Conservation (phyloP, 345 rosid species). For the Salix udensis region DNA sequence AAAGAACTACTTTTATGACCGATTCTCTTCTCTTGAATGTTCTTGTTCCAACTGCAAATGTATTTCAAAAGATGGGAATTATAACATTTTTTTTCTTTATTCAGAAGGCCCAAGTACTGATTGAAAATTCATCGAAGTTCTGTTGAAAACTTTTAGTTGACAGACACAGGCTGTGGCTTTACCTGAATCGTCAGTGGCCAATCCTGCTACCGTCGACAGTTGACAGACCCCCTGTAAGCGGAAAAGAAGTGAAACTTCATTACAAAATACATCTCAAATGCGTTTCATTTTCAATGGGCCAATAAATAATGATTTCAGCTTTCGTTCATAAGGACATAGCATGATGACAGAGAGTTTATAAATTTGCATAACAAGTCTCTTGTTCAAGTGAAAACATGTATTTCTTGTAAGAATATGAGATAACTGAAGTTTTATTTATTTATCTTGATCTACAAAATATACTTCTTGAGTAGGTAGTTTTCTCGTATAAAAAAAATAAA, state of each 20-base stretch:
- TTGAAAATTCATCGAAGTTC: neutral
- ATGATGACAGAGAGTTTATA: too few species aligned
- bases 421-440: fast-evolving
- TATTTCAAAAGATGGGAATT: neutral
- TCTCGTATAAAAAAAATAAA: too few species aligned
- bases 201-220: neutral
- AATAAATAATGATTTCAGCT: neutral
- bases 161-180: neutral
- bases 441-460: too few species aligned
- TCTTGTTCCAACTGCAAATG: neutral
- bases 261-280: neutral
- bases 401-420: too few species aligned
- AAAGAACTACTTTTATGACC: neutral
- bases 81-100: neutral
- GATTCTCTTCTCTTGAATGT: neutral
- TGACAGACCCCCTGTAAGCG: neutral
- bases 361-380: fast-evolving
- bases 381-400: too few species aligned
- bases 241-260: neutral
- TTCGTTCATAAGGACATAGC: too few species aligned
- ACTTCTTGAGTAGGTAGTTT: too few species aligned
- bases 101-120: neutral
- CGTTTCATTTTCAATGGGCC: neutral
- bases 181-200: neutral
- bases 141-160: neutral